Evolutionary conservation across 148 eudicot genomes (phyloP).

Genomic region (Silene uniflora): DNA sequence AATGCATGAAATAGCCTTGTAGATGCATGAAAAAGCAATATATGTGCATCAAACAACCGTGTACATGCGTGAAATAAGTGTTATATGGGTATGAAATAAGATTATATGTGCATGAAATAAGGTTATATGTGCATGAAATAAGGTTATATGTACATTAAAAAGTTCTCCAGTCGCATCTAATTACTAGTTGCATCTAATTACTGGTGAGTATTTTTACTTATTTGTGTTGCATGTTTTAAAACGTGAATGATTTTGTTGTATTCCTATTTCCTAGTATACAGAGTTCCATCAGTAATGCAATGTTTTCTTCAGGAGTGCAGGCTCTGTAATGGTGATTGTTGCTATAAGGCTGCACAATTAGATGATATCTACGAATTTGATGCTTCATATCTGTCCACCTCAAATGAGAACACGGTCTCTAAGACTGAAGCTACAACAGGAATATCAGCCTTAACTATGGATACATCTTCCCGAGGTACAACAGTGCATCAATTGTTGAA

Average conservation of each 20-base stretch:
- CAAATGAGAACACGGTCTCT: slow-evolving; percentile 18
- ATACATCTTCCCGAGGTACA: slow-evolving; percentile 19
- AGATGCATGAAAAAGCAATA: no score
- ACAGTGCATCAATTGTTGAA: slow-evolving; percentile 39
- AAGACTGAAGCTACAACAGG: slow-evolving; percentile 22
- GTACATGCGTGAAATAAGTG: no score
- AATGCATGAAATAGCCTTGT: no score
- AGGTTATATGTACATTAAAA: no score
- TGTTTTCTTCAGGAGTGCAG: slow-evolving; percentile 41
- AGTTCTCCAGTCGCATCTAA: no score
- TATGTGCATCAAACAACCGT: no score
- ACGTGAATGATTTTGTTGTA: background rate
- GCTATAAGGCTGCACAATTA: no score
- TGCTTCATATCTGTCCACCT: slow-evolving; percentile 20
- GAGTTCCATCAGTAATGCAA: slow-evolving; percentile 9
- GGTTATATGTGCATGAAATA: no score
- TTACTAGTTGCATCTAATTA: no score
- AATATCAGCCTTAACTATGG: slow-evolving; percentile 13
- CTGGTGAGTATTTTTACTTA: no score
- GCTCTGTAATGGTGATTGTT: slow-evolving; percentile 15
- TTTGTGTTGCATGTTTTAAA: background rate
- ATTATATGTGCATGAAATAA: no score
- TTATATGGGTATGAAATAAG: no score
- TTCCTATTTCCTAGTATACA: background rate
- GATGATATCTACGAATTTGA: slow-evolving; percentile 25